Evolutionary conservation across 305 asterid species (phyloP), one percentile per base, ranked within the genome.

Genomic region (Nicotiana rustica): DNA sequence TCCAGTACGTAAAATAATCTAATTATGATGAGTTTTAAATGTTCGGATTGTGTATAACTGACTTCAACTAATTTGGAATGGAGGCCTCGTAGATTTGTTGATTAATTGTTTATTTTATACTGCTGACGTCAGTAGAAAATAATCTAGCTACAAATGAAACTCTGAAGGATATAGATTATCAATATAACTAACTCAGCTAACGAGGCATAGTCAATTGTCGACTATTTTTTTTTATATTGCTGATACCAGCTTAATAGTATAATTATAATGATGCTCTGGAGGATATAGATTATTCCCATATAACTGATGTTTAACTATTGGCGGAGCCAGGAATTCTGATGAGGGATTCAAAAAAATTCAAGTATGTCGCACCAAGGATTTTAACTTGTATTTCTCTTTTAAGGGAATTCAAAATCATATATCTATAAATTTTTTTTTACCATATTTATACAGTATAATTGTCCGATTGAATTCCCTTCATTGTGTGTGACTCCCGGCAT

Each of bases 1-100:
- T 93, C 98, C 82, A 92, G 99, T 96, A 91, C 33, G 89, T 68
- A 7, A 64, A 64, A 21, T 13, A 12, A n/a, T 59, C 25, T 59
- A n/a, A 59, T 59, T 59, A n/a, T 59, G 29, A 59, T 59, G 62
- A 14, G 25, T 47, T 47, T 49, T 73, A 13, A 76, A 61, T 12
- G 1, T 29, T 66, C 17, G 17, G 2, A 66, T 66, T 66, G 33
- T 64, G 29, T 64, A 4, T 21, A 64, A 21, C 36, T 10, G 8
- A 10, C 36, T 6, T 62, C 64, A 59, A 5, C 60, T 55, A 55
- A 55, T 55, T 55, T 55, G 60, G n/a, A 59, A 41, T 41, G 49
- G 10, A 41, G 49, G 49, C 49, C 49, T 41, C 7, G 49, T 41
- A 41, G 10, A 41, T 41, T 41, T 8, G 10, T 17, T 59, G 18